A percentile compares a stretch with the other conserved stretches of the same genome.
These are phyloP conservation scores for Clarireedia sp. DNA, from an alignment of 2,329 filamentous ascomycete species.

Conservation along the genomic window DNA sequence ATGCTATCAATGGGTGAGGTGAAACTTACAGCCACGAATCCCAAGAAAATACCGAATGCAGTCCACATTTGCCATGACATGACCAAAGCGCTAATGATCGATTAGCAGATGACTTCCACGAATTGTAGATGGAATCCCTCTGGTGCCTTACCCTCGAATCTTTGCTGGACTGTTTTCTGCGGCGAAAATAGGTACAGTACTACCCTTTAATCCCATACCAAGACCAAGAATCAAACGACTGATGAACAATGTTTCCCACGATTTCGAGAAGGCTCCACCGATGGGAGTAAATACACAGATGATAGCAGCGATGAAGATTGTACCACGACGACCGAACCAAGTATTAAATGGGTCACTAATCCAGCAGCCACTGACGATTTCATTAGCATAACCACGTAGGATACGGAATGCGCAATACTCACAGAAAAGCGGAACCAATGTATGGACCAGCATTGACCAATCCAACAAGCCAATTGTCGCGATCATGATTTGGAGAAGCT, in stretches of 20 bases:
- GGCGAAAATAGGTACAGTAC: constrained; percentile 41
- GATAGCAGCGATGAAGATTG: constrained; percentile 69
- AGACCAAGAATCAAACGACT: constrained; percentile 49
- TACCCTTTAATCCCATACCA: constrained; percentile 51
- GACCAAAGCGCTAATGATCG: constrained; percentile 47
- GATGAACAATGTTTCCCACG: constrained; percentile 48
- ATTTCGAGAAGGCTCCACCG: constrained; percentile 49
- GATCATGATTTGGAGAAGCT: neutral
- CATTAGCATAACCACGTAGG: constrained; percentile 29
- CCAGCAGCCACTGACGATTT: constrained; percentile 49
- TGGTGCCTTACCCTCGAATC: constrained; percentile 39
- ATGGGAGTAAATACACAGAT: constrained; percentile 45
- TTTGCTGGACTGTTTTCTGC: constrained; percentile 45
- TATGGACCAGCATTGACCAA: constrained; percentile 49
- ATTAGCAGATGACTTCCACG: neutral
- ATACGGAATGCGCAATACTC: constrained; percentile 12
- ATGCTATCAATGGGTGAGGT: too few species aligned
- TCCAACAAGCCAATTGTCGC: constrained; percentile 44
- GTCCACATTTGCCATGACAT: constrained; percentile 79
- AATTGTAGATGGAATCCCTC: neutral
- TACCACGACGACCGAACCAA: constrained; percentile 57
- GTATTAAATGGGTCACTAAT: constrained; percentile 57
- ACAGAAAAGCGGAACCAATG: constrained; percentile 38
- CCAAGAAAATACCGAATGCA: constrained; percentile 51
- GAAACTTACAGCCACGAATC: constrained; percentile 22